These are phyloP conservation scores for Meyerozyma guilliermondii DNA, from an alignment of 1,139 yeast genomes.

Conservation along the genomic window DNA sequence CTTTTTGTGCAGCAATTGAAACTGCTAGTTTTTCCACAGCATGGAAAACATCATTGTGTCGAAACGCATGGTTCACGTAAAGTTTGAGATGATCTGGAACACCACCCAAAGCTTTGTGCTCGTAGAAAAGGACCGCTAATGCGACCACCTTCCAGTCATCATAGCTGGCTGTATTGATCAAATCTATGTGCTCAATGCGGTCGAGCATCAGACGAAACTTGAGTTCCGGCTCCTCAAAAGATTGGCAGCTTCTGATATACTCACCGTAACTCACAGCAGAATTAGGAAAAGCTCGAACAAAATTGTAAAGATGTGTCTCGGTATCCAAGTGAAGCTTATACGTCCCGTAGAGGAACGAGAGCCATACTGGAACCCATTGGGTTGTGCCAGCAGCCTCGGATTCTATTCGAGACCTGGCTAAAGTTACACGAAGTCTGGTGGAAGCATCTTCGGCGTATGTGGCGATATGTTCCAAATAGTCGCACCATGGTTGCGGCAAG, in stretches of 20 bases:
- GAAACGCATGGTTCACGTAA: slow-evolving; percentile 19
- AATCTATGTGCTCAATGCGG: slow-evolving; percentile 14
- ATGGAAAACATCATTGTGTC: slow-evolving; percentile 31
- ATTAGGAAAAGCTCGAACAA: slow-evolving; percentile 19
- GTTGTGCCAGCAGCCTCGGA: neutral
- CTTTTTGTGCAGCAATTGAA: slow-evolving; percentile 21
- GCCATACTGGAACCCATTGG: slow-evolving; percentile 26
- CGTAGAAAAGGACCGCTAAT: slow-evolving; percentile 21
- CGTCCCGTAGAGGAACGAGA: slow-evolving; percentile 20
- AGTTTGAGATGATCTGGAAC: slow-evolving; percentile 6
- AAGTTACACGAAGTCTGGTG: neutral
- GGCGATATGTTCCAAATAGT: slow-evolving; percentile 25
- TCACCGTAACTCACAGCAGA: slow-evolving; percentile 27
- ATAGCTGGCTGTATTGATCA: slow-evolving; percentile 16
- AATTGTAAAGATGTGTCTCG: slow-evolving; percentile 13
- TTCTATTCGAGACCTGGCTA: neutral
- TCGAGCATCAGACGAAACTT: slow-evolving; percentile 7
- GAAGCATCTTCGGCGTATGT: slow-evolving; percentile 10
- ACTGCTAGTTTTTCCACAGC: slow-evolving; percentile 38
- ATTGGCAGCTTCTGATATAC: slow-evolving; percentile 17
- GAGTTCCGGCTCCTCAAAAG: slow-evolving; percentile 9
- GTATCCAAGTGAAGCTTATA: slow-evolving; percentile 12
- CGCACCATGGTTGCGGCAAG: slow-evolving; percentile 22
- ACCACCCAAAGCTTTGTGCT: slow-evolving; percentile 9
- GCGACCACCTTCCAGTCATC: slow-evolving; percentile 36